Evolutionary conservation across 495 filamentous ascomycete species (phyloP), one percentile per base, ranked within the genome.

Genomic region (Neurospora sp.): DNA sequence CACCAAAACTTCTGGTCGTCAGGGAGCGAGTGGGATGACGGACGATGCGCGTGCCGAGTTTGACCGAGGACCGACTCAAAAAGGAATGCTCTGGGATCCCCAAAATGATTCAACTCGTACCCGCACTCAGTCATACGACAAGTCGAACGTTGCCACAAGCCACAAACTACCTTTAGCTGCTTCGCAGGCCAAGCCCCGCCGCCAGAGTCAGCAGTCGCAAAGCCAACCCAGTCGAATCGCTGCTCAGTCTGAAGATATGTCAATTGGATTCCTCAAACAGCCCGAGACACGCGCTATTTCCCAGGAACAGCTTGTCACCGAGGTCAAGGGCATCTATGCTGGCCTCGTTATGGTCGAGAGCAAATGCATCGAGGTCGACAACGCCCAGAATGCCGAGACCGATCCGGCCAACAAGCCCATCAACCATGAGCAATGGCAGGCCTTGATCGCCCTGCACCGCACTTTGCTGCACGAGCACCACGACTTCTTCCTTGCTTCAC

Each of bases 341-440:
- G 92, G 91, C 0, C 82, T 96, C 2, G 87, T 91, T 3, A 91
- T 92, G 88, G 91, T 94, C 0, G 93, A 96, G 78, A 87, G 87
- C 44, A 94, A 93, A 76, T 94, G 91, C 75, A 90, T 92, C 8
- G 89, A 93, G 40, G 87, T 92, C 12, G 89, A 92, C 78, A 88
- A 86, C n/a, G 80, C 87, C 12, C 87, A 91, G 65, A 84, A 83
- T 1, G 82, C 81, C 1, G 79, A 84, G 38, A 77, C 70, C 14
- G 81, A 82, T 9, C 74, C 82, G 17, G 75, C 78, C 38, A 79
- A 75, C 44, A 77, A 81, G 2, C 74, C 75, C 73, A 81, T 94
- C 3, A 87, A 84, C 68, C 82, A 85, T 68, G 84, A 89, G 41
- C 89, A 94, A 74, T 94, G 90, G 91, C 90, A 92, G 74, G 89